These are phyloP conservation scores for Boletus pseudopeckii DNA, from an alignment of 768 basidiomycete genomes.

Conservation along the genomic window DNA sequence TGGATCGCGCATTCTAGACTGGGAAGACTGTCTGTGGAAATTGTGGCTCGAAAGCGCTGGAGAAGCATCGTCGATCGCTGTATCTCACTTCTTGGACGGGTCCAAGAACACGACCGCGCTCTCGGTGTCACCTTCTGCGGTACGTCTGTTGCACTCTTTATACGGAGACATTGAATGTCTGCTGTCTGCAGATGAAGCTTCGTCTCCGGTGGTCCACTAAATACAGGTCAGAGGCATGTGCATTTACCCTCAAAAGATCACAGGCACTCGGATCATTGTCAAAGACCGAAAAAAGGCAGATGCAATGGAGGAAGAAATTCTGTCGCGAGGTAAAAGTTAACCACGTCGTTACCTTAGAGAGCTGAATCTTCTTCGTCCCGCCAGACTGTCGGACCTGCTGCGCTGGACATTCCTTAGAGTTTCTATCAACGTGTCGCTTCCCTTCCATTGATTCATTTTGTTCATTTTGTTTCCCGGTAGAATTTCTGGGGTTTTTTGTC, in stretches of 20 bases:
- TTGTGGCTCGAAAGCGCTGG: constrained; percentile 56
- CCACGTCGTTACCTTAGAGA: background rate
- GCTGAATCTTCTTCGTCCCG: background rate
- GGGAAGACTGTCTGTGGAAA: constrained; percentile 68
- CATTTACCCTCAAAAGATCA: constrained; percentile 41
- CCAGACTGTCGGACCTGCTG: constrained; percentile 19
- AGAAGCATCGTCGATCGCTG: constrained; percentile 22
- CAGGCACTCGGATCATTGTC: constrained; percentile 32
- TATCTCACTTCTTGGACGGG: constrained; percentile 10
- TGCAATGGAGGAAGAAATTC: constrained; percentile 55
- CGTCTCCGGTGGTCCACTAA: constrained; percentile 45
- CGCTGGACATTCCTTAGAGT: constrained; percentile 15
- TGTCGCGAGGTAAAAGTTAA: constrained; percentile 43
- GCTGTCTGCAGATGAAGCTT: constrained; percentile 33
- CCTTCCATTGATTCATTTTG: background rate
- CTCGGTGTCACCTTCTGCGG: constrained; percentile 20
- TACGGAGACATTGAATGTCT: background rate
- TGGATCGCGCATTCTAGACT: constrained; percentile 47
- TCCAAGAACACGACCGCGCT: constrained; percentile 2
- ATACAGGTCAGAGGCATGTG: constrained; percentile 53
- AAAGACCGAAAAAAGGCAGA: constrained; percentile 38
- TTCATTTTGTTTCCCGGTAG: background rate
- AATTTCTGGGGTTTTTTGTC: background rate
- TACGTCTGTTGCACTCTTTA: constrained; percentile 1
- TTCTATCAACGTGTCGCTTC: background rate